Evolutionary conservation across 139 green algal species (phyloP), one percentile per base, ranked within the genome.

Genomic region (Pleodorina starrii): DNA sequence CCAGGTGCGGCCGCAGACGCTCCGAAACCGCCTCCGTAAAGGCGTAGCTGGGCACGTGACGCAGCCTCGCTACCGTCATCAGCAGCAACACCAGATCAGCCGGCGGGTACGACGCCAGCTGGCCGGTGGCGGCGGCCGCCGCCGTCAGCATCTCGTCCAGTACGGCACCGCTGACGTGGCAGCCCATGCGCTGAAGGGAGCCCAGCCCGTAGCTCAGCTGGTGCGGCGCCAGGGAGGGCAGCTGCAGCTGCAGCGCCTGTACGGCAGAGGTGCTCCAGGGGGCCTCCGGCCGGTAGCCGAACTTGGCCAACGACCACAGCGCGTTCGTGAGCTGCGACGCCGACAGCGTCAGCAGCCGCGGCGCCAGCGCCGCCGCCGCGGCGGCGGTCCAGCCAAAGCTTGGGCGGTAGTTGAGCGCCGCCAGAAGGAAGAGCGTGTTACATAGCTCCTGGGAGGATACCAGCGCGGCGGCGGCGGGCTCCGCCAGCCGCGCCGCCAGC

Each of bases 11-110:
- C 36, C 50, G 46, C 40, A 89, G 36, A 25, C 50, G 50, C 84
- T 89, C 84, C 50, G 84, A 73, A 12, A 83, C 48, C 36, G 69
- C 84, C 27, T 89, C 84, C 36, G 69, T 89, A 48, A 89, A 89
- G 48, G 27, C n/a, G 69, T 89, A 89, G 69, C 48, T 83, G 23
- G 69, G 69, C 84, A 89, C 69, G 71, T 89, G 69, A 4, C 71
- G 59, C 50, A 89, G 36, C 35, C 84, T 46, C 0, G 69, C 36
- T 1, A 89, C 84, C 35, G 84, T 89, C 50, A 82, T 73, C 29
- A 89, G 68, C 69, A 89, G 21, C n/a, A 89, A 48, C 68, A 88
- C 83, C 21, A 81, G 66, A 46, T 81, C 82, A 1, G 63, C 23
- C 32, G 82, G 63, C 32, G 82, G 35, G n/a, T 79, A 80, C 0